Evolutionary conservation across 2,329 filamentous ascomycete species (phyloP), one percentile per base, ranked within the genome.

Genomic region (Claviceps paspali): DNA sequence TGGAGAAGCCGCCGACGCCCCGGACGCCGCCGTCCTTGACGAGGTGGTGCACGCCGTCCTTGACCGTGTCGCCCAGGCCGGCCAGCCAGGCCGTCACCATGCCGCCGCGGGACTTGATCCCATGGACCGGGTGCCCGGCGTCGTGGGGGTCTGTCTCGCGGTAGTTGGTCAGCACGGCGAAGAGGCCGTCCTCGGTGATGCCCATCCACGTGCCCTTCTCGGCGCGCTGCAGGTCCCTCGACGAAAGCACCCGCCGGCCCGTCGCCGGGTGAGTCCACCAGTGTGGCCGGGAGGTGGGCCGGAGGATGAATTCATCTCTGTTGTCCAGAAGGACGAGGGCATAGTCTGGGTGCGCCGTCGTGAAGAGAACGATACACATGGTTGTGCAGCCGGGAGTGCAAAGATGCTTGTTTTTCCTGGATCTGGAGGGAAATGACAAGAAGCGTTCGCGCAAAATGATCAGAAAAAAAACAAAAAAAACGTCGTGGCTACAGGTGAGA

Each of bases 291-390:
- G 69, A 75, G 2, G 75, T 79, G 4, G 75, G 75, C 21, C 75
- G 66, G 11, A 77, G 63, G 44, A 79, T 72, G 57, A 71, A 79
- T 53, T 79, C 81, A 62, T 88, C 82, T 48, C 82, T 73, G 55
- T 88, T 88, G 60, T 86, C 75, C 52, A 86, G 64, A 42, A 83
- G 61, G 48, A 88, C 80, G 42, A 87, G 66, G 19, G 79, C 69
- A 57, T 87, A 87, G 46, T 70, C 64, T 8, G 82, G 82, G 52
- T 87, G 82, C 32, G 78, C 69, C 14, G 81, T 87, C 19, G 81
- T 83, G 41, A 84, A 63, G 32, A 87, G 64, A 34, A 76, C 77
- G 59, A 87, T 86, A 54, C 82, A 87, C 82, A 87, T 87, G 30
- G n/a, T n/a, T n/a, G n/a, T n/a, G n/a, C n/a, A n/a, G n/a, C n/a